Percentiles rank a stretch among this genome's conserved stretches.
phyloP scores from a whole-genome alignment of 176 grass and related monocot species.

The Musa itinerans region DNA sequence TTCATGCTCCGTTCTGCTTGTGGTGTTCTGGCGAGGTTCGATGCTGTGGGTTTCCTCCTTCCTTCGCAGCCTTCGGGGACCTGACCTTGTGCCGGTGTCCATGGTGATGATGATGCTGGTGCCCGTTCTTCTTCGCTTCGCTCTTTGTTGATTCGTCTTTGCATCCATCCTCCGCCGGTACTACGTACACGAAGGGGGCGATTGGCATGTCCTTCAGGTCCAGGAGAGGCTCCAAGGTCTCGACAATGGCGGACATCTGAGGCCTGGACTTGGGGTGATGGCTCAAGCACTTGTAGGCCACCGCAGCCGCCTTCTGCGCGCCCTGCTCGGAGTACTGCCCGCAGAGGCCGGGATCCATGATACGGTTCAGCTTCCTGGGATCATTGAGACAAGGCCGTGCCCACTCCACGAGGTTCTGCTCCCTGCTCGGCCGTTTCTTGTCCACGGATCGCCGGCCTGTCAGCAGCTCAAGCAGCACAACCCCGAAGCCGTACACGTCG shows the following conservation, averaged over 20 bases:
- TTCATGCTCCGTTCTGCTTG: too few species aligned
- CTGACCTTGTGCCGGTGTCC: background rate
- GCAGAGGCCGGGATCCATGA: slow-evolving; percentile 68
- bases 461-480: slow-evolving; percentile 71
- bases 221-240: slow-evolving; percentile 70
- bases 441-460: slow-evolving; percentile 61
- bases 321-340: slow-evolving; percentile 61
- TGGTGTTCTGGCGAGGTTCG: too few species aligned
- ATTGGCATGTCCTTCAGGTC: slow-evolving; percentile 35
- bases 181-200: slow-evolving; percentile 44
- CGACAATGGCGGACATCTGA: slow-evolving; percentile 63
- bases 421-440: slow-evolving; percentile 46
- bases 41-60: too few species aligned
- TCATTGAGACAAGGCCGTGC: slow-evolving; percentile 54
- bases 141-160: slow-evolving; percentile 1
- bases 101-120: background rate
- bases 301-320: slow-evolving; percentile 50
- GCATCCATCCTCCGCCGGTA: slow-evolving; percentile 10
- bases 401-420: slow-evolving; percentile 86
- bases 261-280: slow-evolving; percentile 63
- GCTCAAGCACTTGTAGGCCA: slow-evolving; percentile 72
- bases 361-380: slow-evolving; percentile 36
- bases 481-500: slow-evolving; percentile 86
- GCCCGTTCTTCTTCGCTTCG: background rate
- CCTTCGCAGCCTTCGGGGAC: background rate